A percentile compares a stretch with the other conserved stretches of the same genome.
phyloP scores from a whole-genome alignment of 805 yeast species.

The Monosporozyma siamensis region DNA sequence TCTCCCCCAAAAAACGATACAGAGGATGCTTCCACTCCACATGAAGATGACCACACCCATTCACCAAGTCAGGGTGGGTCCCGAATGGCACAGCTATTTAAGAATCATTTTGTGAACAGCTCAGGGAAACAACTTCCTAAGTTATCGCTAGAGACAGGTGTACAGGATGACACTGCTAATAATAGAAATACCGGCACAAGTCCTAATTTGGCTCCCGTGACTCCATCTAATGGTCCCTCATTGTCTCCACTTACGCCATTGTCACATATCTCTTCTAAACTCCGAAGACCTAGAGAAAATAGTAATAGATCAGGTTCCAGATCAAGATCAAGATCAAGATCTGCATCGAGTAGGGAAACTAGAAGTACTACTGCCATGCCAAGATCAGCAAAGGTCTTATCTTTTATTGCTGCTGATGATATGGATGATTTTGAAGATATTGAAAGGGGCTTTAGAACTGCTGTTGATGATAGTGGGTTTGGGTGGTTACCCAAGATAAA shows the following conservation, averaged over 20 bases:
- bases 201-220: background rate
- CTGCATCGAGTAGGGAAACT: conserved; percentile 7
- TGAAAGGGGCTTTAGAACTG: conserved; percentile 24
- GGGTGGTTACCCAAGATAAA: conserved; percentile 25
- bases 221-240: background rate
- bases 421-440: conserved; percentile 27
- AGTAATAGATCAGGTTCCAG: conserved; percentile 5
- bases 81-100: conserved; percentile 11
- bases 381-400: conserved; percentile 22
- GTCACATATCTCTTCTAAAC: background rate
- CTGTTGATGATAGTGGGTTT: conserved; percentile 19
- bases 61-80: background rate
- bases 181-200: background rate
- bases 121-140: conserved; percentile 9
- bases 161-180: conserved; percentile 2
- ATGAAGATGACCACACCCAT: background rate
- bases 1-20: conserved; percentile 13
- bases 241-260: conserved; percentile 1
- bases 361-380: conserved; percentile 12
- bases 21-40: background rate
- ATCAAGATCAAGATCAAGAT: conserved; percentile 4
- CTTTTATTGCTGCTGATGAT: conserved; percentile 26
- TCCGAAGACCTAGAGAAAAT: conserved; percentile 6
- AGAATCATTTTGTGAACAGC: conserved; percentile 3
- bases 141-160: conserved; percentile 10